phyloP scores from a whole-genome alignment of 495 filamentous ascomycete species.

The Penicillium canescens region DNA sequence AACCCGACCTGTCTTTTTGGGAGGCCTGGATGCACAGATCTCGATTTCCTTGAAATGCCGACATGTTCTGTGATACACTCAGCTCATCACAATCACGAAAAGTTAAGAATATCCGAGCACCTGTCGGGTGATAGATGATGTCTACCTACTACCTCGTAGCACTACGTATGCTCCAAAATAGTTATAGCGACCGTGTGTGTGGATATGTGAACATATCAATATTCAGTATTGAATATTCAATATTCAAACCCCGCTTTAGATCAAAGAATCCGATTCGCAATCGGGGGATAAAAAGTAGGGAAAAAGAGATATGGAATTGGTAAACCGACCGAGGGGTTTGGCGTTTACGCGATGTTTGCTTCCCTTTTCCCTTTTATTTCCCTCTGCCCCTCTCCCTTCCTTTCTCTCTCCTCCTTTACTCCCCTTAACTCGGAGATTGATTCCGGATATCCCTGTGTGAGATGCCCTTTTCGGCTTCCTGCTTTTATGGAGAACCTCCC shows the following conservation, averaged over 20 bases:
- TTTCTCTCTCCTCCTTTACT: constrained; percentile 6
- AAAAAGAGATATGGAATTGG: too few relatives aligned
- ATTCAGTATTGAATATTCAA: background rate
- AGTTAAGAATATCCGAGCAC: constrained; percentile 1
- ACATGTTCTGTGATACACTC: background rate
- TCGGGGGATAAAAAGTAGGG: too few relatives aligned
- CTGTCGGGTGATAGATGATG: background rate
- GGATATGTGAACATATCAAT: background rate
- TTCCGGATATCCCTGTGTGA: background rate
- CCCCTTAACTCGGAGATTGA: background rate
- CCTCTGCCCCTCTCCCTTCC: constrained; percentile 4
- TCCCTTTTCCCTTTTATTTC: constrained; percentile 11
- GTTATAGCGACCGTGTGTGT: background rate
- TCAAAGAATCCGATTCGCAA: background rate
- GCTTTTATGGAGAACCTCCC: background rate
- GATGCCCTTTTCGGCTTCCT: constrained; percentile 2
- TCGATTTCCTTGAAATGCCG: background rate
- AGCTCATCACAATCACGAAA: background rate
- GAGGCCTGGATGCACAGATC: background rate
- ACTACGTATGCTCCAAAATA: background rate
- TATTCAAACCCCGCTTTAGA: constrained; percentile 5
- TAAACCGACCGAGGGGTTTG: background rate
- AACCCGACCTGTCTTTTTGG: too few relatives aligned
- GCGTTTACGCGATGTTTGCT: constrained; percentile 3
- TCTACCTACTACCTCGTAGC: too few relatives aligned